Evolutionary conservation across 352 stramenopile genomes (phyloP), one percentile per base, ranked within the genome.

Genomic region (Pythium myriotylum): DNA sequence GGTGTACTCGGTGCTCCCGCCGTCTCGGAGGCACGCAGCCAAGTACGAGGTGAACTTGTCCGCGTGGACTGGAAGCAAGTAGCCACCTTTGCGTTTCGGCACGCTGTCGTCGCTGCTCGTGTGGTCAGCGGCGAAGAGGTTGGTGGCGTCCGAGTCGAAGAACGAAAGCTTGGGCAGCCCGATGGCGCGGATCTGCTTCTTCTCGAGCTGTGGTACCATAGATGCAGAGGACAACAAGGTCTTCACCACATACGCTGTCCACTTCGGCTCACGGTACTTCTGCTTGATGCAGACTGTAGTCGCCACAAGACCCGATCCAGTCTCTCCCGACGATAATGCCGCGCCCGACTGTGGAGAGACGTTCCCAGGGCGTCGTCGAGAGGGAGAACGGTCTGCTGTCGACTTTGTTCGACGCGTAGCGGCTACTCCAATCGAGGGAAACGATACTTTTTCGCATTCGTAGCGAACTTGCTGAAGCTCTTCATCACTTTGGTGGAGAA

Each of bases 391-490:
- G 29, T 35, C 29, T 10, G 29, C 29, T 35, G 29, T 35, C 29
- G 29, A 35, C 29, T 35, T 35, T 10, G 29, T 5, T 5, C 5
- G 29, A 5, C 29, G 29, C 29, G 29, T 35, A 10, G 5, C 5
- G 29, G 29, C 29, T 10, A 10, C 5, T 5, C 5, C 10, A 10
- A 35, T 5, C 29, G 29, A 35, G 10, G 29, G 85, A 9, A 90
- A 54, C 14, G 82, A 89, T 10, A 89, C 72, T 40, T 91, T 88
- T 48, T 88, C 79, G 42, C 77, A 89, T 48, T 87, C 77, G 50
- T 91, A 92, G n/a, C 79, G 78, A 8, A 90, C 79, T 59, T 87
- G 73, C 22, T 90, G 79, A 5, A 92, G 69, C 24, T 86, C 80
- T 13, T 89, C 82, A 29, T 90, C 80, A 1, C 50, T 81, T 22